Conservation (phyloP, 768 basidiomycete genomes). For the Rhizopogon roseolus region DNA sequence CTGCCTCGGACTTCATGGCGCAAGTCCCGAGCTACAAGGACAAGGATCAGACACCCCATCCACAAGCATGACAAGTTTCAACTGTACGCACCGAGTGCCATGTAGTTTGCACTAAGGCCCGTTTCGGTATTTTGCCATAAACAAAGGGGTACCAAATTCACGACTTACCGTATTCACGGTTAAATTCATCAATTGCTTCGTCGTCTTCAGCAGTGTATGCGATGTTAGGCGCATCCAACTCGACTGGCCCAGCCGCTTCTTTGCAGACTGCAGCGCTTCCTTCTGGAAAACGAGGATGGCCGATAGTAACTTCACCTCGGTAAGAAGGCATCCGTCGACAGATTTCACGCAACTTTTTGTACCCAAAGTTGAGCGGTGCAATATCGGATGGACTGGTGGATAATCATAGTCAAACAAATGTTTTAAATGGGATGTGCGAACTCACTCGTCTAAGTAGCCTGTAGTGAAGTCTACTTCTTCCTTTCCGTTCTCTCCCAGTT, state of each 20-base stretch:
- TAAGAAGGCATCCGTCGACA: conserved; percentile 38
- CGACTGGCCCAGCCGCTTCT: conserved; percentile 12
- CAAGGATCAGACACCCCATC: neutral
- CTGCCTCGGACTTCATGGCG: conserved; percentile 56
- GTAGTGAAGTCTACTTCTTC: conserved; percentile 39
- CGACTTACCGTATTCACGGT: conserved; percentile 13
- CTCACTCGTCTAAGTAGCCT: conserved; percentile 43
- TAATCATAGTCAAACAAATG: neutral
- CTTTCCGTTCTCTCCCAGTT: conserved; percentile 33
- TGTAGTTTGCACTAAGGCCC: conserved; percentile 22
- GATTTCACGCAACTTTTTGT: conserved; percentile 24
- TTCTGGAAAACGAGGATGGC: conserved; percentile 12
- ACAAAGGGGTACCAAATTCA: neutral
- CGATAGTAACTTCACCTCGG: conserved; percentile 25
- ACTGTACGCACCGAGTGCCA: conserved; percentile 28
- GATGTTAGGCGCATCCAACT: conserved; percentile 25
- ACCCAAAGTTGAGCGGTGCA: conserved; percentile 20
- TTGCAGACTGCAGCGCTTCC: conserved; percentile 24
- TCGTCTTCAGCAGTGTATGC: conserved; percentile 31
- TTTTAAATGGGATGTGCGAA: neutral
- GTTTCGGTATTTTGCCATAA: neutral
- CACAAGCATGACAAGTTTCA: neutral
- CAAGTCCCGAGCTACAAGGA: conserved; percentile 53
- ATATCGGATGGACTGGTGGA: conserved; percentile 19
- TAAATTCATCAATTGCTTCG: conserved; percentile 26